Base-by-base conservation (phyloP, 805 yeast genomes). In the Metschnikowia kofuensis region DNA sequence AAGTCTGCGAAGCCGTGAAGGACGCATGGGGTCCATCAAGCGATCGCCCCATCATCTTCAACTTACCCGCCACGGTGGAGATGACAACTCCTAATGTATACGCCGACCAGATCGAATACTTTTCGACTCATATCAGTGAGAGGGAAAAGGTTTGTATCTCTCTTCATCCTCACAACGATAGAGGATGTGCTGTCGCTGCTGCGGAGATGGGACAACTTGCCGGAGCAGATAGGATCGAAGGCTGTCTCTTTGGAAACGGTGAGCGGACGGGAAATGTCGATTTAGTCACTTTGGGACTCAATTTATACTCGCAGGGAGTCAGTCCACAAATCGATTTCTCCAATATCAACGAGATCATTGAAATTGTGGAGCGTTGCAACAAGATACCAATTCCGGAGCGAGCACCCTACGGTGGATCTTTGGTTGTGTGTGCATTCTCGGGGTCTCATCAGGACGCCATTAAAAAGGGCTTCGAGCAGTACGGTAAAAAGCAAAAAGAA, bases 381-480 rank as follows among this genome's bases (percentile, higher is more conserved):
- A 87, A 87, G 70, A 84, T 87, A 52, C 90, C 89, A 1, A 85
- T 87, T 15, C 87, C 81, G 48, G 81, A 85, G 50, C 80, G 94
- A 62, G 85, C 91, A 26, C 94, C 94, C 10, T 86, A 86, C 61
- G 91, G 91, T 49, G 94, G 94, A 34, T 84, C 86, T 47, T 76
- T 86, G 44, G 94, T 86, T 38, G 91, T 87, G 35, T 85, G 89
- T 68, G 94, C 94, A 2, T 87, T 87, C 68, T 78, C 85, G 44
- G 94, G 94, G 4, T 83, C 89, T n/a, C 94, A 87, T 66, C 94
- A 87, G 70, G 94, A 87, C 66, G 94, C 95, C 38, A 87, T 87
- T 66, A 87, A 87, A 68, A 87, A 87, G 71, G 95, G 95, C 14
- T 87, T 87, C 65, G 73, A 76, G 26, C 65, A 62, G 15, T 75